Evolutionary conservation across 768 basidiomycete species (phyloP).

Genomic region (Lepiota brunneoincarnata): DNA sequence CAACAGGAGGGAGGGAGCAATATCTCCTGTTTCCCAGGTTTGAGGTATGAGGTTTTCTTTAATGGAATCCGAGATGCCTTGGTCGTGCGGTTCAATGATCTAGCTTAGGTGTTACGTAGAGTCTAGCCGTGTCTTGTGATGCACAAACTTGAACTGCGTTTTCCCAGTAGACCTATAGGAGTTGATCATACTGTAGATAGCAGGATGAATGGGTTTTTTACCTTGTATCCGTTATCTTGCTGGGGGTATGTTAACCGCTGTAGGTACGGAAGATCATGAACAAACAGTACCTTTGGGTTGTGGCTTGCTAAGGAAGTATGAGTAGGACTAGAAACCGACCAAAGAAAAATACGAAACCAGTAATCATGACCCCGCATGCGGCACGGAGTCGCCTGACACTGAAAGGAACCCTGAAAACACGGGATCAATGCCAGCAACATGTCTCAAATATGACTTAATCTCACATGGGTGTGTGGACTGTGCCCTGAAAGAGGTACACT

Average conservation of each 20-base stretch:
- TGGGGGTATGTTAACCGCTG: conserved; percentile 21
- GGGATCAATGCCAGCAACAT: background rate
- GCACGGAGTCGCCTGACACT: conserved; percentile 63
- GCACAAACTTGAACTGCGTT: conserved; percentile 72
- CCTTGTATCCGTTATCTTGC: conserved; percentile 91
- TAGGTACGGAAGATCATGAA: background rate
- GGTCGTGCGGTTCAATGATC: conserved; percentile 85
- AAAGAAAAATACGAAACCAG: conserved; percentile 45
- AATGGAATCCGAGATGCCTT: conserved; percentile 71
- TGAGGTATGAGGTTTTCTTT: conserved; percentile 54
- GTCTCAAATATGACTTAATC: conserved; percentile 16
- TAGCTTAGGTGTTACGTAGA: conserved; percentile 24
- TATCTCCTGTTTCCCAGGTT: conserved; percentile 35
- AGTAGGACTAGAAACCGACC: conserved; percentile 1
- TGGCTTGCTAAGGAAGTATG: conserved; percentile 58
- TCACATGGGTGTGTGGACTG: conserved; percentile 82
- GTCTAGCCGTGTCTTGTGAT: background rate
- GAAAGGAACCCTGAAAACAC: conserved; percentile 68
- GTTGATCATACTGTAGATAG: background rate
- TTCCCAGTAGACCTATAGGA: conserved; percentile 79
- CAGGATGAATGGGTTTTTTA: conserved; percentile 18
- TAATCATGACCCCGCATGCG: conserved; percentile 88
- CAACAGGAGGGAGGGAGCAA: conserved; percentile 42
- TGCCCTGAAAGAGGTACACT: conserved; percentile 63
- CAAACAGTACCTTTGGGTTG: conserved; percentile 74